Base-by-base conservation (phyloP, 2,329 filamentous ascomycete species). In the Fusarium bulbicola region DNA sequence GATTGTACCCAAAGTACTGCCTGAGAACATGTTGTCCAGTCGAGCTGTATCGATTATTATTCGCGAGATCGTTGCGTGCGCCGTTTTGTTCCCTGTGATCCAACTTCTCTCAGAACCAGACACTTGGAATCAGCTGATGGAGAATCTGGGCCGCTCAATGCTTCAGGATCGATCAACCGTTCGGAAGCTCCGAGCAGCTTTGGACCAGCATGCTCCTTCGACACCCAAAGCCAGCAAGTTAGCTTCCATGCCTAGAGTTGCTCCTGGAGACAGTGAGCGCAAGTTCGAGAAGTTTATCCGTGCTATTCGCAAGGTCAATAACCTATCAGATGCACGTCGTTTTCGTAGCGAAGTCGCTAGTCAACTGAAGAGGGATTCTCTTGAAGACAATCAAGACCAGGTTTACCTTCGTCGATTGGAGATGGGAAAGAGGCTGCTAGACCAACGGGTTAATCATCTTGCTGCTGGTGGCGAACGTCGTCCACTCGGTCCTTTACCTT, bases 51-150 rank as follows among this genome's bases (percentile, higher is more conserved):
- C 89, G 37, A 92, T 92, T 40, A 85, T 99, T 60, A 88, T 98
- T 67, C 91, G 93, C 76, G 97, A 99, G 83, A 92, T 99, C 68
- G 90, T 98, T n/a, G 88, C 94, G 28, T 98, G 96, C 81, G 94
- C 94, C n/a, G 92, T 99, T 43, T 85, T 99, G 42, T 91, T 91
- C 46, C 96, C 96, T 2, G 85, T 97, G 28, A 87, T 98, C 79
- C 91, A 92, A 76, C 85, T 95, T 70, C 85, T 99, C 24, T 90
- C 93, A 10, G 95, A 99, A 76, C 95, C 97, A 3, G 97, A 99
- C 83, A 97, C 93, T 14, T 99, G 95, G 95, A 98, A 99, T 78
- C 95, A 98, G 81, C 83, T 97, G 67, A 94, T 98, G 87, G 95
- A 98, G 82, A 95, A 92, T 63, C 94, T 92, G 82, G 93, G 95